Percentiles rank a stretch among this genome's conserved stretches.
Conservation (phyloP, 441 rosid genomes). For the Syzygium malaccense region DNA sequence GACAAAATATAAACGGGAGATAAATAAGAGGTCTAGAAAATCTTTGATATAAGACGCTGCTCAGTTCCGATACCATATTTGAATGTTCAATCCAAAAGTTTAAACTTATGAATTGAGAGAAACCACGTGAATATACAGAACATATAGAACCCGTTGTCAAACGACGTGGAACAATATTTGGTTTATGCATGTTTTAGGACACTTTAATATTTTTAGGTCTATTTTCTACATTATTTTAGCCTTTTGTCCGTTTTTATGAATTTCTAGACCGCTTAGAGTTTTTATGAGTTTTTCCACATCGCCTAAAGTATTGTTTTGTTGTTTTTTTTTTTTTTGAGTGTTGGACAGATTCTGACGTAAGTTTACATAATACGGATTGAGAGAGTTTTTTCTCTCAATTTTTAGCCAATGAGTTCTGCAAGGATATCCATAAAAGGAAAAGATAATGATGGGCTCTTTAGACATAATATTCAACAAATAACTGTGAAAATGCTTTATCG, state of each 20-base stretch:
- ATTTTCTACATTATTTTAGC: neutral
- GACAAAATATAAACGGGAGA: neutral
- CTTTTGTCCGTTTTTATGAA: neutral
- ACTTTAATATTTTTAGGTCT: neutral
- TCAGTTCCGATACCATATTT: neutral
- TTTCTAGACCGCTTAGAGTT: neutral
- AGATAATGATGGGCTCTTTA: too few species aligned
- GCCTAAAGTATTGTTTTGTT: neutral
- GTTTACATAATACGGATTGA: neutral
- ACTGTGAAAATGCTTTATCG: neutral
- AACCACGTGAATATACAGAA: accelerated
- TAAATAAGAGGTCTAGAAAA: too few species aligned
- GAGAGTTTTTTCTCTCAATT: neutral
- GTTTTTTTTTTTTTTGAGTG: neutral
- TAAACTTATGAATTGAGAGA: neutral
- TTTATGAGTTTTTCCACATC: neutral
- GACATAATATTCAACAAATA: too few species aligned
- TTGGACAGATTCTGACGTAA: accelerated
- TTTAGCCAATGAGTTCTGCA: too few species aligned
- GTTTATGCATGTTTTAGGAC: neutral
- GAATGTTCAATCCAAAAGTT: neutral
- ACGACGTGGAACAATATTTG: neutral
- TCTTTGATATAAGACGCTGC: too few species aligned
- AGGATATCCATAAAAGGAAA: too few species aligned
- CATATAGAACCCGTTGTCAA: neutral